Evolutionary conservation across 805 yeast species (phyloP).

Genomic region (Schwanniomyces sp.): DNA sequence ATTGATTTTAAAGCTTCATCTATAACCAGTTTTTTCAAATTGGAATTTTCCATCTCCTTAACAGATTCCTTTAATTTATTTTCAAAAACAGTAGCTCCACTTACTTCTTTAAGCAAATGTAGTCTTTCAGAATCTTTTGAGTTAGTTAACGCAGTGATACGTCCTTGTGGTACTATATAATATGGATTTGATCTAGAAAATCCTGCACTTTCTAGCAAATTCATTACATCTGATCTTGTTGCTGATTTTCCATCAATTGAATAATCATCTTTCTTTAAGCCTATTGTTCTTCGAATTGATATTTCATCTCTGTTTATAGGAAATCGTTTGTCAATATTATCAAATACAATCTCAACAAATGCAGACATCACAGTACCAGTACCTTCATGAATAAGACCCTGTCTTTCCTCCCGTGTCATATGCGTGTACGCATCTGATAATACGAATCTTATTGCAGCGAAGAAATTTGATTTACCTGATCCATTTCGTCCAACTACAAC

Average conservation of each 20-base stretch:
- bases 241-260: slow-evolving; percentile 79
- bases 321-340: slow-evolving; percentile 74
- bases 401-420: slow-evolving; percentile 81
- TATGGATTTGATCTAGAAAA: slow-evolving; percentile 88
- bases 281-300: slow-evolving; percentile 81
- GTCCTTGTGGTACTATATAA: slow-evolving; percentile 96
- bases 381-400: slow-evolving; percentile 86
- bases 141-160: slow-evolving; percentile 83
- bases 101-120: slow-evolving; percentile 80
- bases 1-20: slow-evolving; percentile 71
- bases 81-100: slow-evolving; percentile 93
- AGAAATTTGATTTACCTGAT: slow-evolving; percentile 95
- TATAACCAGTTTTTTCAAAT: slow-evolving; percentile 66
- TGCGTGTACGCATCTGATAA: slow-evolving; percentile 86
- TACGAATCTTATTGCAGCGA: slow-evolving; percentile 92
- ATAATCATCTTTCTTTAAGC: slow-evolving; percentile 90
- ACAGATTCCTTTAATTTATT: slow-evolving; percentile 72
- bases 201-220: slow-evolving; percentile 86
- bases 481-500: slow-evolving; percentile 89
- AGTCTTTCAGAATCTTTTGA: slow-evolving; percentile 85
- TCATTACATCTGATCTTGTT: slow-evolving; percentile 77
- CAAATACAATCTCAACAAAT: slow-evolving; percentile 85
- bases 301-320: slow-evolving; percentile 70
- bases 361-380: slow-evolving; percentile 90
- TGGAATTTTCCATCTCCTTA: slow-evolving; percentile 76